A percentile compares a stretch with the other conserved stretches of the same genome.
Conservation (phyloP, 1,284 basidiomycete species). For the Peniophora sp. region DNA sequence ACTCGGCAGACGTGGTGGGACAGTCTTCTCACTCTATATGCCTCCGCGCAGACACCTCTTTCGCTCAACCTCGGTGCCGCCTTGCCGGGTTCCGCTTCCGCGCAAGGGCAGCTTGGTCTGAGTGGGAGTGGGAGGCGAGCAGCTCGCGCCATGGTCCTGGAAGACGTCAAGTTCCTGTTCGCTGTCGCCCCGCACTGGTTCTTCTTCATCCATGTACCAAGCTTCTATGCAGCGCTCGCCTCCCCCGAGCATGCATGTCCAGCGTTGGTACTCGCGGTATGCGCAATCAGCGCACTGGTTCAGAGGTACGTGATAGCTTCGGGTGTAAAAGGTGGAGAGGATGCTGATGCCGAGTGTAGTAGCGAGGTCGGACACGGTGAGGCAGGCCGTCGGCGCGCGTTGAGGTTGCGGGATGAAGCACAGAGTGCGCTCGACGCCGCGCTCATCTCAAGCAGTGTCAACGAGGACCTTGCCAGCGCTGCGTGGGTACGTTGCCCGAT, state of each 20-base stretch:
- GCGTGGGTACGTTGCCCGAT: conserved; percentile 71
- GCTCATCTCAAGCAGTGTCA: conserved; percentile 59
- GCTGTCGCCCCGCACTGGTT: conserved; percentile 62
- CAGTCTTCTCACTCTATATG: conserved; percentile 50
- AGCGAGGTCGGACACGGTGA: conserved; percentile 38
- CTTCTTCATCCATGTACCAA: conserved; percentile 63
- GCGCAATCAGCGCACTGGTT: conserved; percentile 59
- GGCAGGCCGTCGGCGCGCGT: conserved; percentile 43
- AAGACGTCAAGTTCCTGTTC: conserved; percentile 60
- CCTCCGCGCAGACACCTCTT: conserved; percentile 12
- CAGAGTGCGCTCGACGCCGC: conserved; percentile 67
- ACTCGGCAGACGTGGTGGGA: conserved; percentile 75
- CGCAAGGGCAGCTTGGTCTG: conserved; percentile 10
- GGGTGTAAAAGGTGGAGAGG: conserved; percentile 39
- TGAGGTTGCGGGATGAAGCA: conserved; percentile 55
- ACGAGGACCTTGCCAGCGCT: conserved; percentile 62
- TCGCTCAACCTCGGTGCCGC: not conserved
- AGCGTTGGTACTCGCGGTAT: conserved; percentile 52
- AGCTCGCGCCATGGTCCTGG: conserved; percentile 36
- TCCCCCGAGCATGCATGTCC: conserved; percentile 59
- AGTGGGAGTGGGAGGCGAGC: conserved; percentile 31
- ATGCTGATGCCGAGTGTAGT: conserved; percentile 41
- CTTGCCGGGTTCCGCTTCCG: conserved; percentile 17
- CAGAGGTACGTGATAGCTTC: conserved; percentile 57
- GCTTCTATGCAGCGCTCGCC: conserved; percentile 52